Base-by-base conservation (phyloP, 140 eudicot genomes). In the Oenanthe javanica region DNA sequence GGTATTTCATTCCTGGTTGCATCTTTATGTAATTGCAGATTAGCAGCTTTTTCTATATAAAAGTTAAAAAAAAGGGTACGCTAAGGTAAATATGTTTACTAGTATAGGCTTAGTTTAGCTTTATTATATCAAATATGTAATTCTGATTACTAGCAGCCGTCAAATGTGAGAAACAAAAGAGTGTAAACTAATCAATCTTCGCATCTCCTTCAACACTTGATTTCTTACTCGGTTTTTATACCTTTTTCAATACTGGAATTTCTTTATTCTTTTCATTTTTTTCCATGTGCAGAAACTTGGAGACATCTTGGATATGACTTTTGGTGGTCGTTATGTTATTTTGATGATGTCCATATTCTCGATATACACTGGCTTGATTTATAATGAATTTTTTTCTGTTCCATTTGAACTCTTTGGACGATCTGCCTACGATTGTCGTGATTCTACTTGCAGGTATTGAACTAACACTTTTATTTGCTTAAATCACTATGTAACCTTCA, bases 301-400 rank as follows among this genome's bases (percentile, higher is more conserved):
- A 66, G 97, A 91, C 82, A 91, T 93, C 78, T 86, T 93, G 98
- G 98, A 91, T 89, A 91, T 93, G 98, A 84, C 94, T 61, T 91
- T 91, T 85, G 89, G 94, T 61, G 98, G 97, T 77, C 98, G 98
- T 79, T 93, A 93, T 81, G 86, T 93, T 52, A 91, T 93, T 47
- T 85, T 93, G 85, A 86, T 93, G 98, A 93, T 93, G 97, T 87
- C 98, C 6, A 84, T 93, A 55, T 93, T 93, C 85, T 93, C 98
- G 9, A 93, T 93, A 82, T 93, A 91, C 89, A 88, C 97, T 6
- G 98, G 98, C 54, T 55, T 93, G 50, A 84, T 93, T 80, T 93
- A 93, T 77, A 93, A 93, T 66, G 98, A 93, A 83, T 93, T 89
- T 83, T 93, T 93, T 79, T 93, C 98, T 81, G 93, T 91, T 36